phyloP scores from a whole-genome alignment of 2,329 filamentous ascomycete genomes.

The Alternaria gaisen region DNA sequence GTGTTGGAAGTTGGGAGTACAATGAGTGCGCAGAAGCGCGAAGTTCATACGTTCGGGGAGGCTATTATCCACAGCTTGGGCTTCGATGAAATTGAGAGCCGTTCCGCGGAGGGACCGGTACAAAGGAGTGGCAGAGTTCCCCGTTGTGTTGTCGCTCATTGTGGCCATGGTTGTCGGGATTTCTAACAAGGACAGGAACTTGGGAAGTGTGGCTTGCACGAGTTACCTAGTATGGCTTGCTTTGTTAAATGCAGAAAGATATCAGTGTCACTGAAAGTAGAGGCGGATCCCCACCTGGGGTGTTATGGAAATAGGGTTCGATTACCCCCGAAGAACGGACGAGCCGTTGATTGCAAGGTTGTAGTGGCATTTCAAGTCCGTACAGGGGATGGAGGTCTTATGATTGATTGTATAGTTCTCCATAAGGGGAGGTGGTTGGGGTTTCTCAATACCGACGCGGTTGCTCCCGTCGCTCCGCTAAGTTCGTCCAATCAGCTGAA shows the following conservation, averaged over 20 bases:
- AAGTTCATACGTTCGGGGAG: slow-evolving; percentile 21
- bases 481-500: slow-evolving; percentile 1
- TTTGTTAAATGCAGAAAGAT: neutral
- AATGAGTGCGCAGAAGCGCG: slow-evolving; percentile 25
- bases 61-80: slow-evolving; percentile 13
- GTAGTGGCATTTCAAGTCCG: neutral
- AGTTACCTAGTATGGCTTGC: neutral
- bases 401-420: neutral
- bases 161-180: neutral
- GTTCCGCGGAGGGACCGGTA: slow-evolving; percentile 19
- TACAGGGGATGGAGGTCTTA: neutral
- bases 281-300: slow-evolving; percentile 1
- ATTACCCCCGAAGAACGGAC: neutral
- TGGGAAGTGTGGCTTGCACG: neutral
- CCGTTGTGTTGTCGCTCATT: neutral
- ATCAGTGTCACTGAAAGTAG: neutral
- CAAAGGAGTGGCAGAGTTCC: slow-evolving; percentile 4
- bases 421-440: neutral
- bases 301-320: neutral
- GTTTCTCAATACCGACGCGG: neutral
- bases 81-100: slow-evolving; percentile 27
- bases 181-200: neutral
- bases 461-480: neutral
- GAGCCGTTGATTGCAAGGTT: neutral
- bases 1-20: slow-evolving; percentile 30